These are phyloP conservation scores for Phytophthora megakarya DNA, from an alignment of 352 stramenopile species.

Conservation along the genomic window DNA sequence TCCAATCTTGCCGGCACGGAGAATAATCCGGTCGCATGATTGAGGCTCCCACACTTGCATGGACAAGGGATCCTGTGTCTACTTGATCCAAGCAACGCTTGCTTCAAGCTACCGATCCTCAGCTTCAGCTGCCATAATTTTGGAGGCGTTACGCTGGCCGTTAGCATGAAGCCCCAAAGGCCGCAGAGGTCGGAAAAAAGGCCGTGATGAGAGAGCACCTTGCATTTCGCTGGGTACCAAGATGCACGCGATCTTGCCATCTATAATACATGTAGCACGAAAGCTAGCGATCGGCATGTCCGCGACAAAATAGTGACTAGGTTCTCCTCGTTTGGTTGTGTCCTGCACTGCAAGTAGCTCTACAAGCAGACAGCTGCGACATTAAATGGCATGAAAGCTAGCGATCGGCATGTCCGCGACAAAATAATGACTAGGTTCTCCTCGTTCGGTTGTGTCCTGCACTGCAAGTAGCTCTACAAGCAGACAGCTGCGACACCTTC, in stretches of 20 bases:
- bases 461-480: not conserved
- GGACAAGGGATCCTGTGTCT: constrained; percentile 10
- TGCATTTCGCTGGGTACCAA: not conserved
- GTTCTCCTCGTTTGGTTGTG: constrained; percentile 10
- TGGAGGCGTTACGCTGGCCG: constrained; percentile 14
- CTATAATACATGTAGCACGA: too few species aligned
- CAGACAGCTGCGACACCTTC: constrained; percentile 21
- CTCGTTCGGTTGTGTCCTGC: constrained; percentile 10
- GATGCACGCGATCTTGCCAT: not conserved
- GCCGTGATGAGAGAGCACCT: constrained; percentile 1
- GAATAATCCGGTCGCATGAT: not conserved
- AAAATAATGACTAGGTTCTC: not conserved
- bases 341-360: not conserved
- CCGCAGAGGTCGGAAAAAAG: constrained; percentile 22
- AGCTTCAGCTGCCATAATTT: constrained; percentile 8
- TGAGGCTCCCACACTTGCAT: constrained; percentile 18
- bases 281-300: too few species aligned
- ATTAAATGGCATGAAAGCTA: too few species aligned
- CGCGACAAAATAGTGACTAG: not conserved
- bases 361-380: constrained; percentile 16
- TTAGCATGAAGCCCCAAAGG: constrained; percentile 30
- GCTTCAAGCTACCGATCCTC: not conserved
- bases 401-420: too few species aligned
- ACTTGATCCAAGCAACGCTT: not conserved
- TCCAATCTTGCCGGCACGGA: constrained; percentile 5